A percentile compares a stretch with the other conserved stretches of the same genome.
phyloP scores from a whole-genome alignment of 768 basidiomycete species.

The Xanthoconium stramineum region DNA sequence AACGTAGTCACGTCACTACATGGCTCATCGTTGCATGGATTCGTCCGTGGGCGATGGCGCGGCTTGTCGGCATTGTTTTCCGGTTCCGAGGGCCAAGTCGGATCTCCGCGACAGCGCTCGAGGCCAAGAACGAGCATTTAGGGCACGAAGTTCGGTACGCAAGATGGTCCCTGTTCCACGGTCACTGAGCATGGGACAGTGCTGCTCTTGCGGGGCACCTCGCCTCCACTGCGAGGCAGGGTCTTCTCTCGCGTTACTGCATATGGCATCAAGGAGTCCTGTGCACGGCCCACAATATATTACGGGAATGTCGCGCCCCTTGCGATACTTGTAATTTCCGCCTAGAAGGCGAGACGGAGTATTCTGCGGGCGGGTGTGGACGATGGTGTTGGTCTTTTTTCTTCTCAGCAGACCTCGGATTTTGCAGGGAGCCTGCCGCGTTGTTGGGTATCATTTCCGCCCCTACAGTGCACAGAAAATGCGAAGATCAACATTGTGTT shows the following conservation, averaged over 20 bases:
- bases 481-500: not conserved
- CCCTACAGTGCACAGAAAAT: not conserved
- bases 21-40: conserved; percentile 10
- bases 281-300: not conserved
- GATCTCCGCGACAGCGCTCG: conserved; percentile 10
- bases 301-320: conserved; percentile 12
- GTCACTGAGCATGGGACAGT: conserved; percentile 5
- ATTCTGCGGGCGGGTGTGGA: conserved; percentile 1
- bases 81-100: conserved; percentile 25
- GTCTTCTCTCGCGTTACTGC: conserved; percentile 6
- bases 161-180: conserved; percentile 2
- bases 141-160: conserved; percentile 4
- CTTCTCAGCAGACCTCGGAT: conserved; percentile 4
- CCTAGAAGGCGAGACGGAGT: conserved; percentile 2
- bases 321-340: conserved; percentile 24
- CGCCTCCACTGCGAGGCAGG: conserved; percentile 20
- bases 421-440: too few species aligned
- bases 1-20: not conserved
- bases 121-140: conserved; percentile 4
- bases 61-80: conserved; percentile 2
- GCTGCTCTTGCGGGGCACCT: conserved; percentile 13
- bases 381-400: conserved; percentile 1
- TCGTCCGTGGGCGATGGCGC: not conserved
- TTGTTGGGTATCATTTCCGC: conserved; percentile 12
- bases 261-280: not conserved